Evolutionary conservation across 768 basidiomycete species (phyloP).

Genomic region (Xanthoconium stramineum): DNA sequence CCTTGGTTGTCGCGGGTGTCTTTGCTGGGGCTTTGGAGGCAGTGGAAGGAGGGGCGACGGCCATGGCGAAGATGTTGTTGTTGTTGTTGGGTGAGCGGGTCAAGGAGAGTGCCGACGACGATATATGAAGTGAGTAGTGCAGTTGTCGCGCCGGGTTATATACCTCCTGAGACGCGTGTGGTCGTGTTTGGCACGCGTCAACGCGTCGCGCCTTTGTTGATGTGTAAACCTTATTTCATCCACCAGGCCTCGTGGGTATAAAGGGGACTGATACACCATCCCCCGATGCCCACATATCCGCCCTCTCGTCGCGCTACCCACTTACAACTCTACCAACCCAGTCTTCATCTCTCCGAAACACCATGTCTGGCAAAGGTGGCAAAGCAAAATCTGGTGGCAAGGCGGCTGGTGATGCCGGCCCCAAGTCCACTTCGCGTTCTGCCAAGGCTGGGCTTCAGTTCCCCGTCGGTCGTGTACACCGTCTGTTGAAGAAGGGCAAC

Average conservation of each 20-base stretch:
- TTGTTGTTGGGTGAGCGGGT: slow-evolving; percentile 7
- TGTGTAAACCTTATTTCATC: slow-evolving; percentile 33
- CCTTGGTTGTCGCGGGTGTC: slow-evolving; percentile 33
- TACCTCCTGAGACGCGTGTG: slow-evolving; percentile 34
- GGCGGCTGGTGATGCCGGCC: slow-evolving; percentile 36
- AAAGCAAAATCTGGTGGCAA: slow-evolving; percentile 73
- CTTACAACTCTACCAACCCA: background rate
- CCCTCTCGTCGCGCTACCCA: background rate
- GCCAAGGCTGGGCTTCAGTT: slow-evolving; percentile 42
- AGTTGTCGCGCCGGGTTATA: slow-evolving; percentile 9
- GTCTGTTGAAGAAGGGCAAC: slow-evolving; percentile 57
- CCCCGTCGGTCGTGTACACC: slow-evolving; percentile 62
- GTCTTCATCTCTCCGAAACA: slow-evolving; percentile 3
- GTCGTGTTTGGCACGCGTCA: slow-evolving; percentile 32
- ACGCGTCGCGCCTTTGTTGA: slow-evolving; percentile 40
- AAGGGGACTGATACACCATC: slow-evolving; percentile 16
- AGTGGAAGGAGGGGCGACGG: slow-evolving; percentile 52
- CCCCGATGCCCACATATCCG: slow-evolving; percentile 5
- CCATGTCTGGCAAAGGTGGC: slow-evolving; percentile 40
- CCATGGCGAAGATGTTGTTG: slow-evolving; percentile 40
- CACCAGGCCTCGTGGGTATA: slow-evolving; percentile 24
- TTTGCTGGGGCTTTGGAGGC: slow-evolving; percentile 46
- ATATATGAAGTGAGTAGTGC: slow-evolving; percentile 5
- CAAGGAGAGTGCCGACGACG: slow-evolving; percentile 5
- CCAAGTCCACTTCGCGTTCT: slow-evolving; percentile 38